Evolutionary conservation across 495 filamentous ascomycete genomes (phyloP).

Genomic region (Aspergillus homomorphus): DNA sequence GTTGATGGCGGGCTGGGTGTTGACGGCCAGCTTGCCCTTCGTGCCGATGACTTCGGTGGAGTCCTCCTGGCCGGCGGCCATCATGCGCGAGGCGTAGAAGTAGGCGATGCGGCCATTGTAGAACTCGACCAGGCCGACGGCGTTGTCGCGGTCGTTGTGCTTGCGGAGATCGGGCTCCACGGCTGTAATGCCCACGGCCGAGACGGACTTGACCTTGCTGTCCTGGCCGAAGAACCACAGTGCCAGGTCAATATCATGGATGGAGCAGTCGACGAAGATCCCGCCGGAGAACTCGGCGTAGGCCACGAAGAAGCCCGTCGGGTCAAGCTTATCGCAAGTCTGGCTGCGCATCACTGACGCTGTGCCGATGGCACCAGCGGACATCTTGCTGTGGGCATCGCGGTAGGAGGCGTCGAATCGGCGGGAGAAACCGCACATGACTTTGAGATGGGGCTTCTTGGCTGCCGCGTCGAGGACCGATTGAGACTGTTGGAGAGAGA

Average conservation of each 20-base stretch:
- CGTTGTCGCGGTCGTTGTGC: slow-evolving; percentile 61
- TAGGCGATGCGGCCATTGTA: slow-evolving; percentile 59
- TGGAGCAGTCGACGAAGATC: slow-evolving; percentile 60
- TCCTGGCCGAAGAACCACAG: slow-evolving; percentile 57
- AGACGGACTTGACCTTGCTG: slow-evolving; percentile 47
- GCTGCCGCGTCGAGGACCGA: slow-evolving; percentile 49
- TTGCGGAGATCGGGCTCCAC: slow-evolving; percentile 58
- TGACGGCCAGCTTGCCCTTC: slow-evolving; percentile 56
- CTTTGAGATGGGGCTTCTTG: slow-evolving; percentile 50
- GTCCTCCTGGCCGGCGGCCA: slow-evolving; percentile 63
- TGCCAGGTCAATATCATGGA: slow-evolving; percentile 58
- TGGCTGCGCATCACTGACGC: slow-evolving; percentile 54
- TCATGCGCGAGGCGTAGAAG: slow-evolving; percentile 59
- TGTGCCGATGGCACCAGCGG: slow-evolving; percentile 46
- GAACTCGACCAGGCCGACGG: slow-evolving; percentile 62
- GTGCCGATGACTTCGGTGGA: slow-evolving; percentile 64
- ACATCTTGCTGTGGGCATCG: slow-evolving; percentile 46
- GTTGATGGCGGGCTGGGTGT: slow-evolving; percentile 49
- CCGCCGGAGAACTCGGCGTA: slow-evolving; percentile 56
- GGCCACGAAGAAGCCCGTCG: slow-evolving; percentile 53
- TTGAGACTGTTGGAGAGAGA: slow-evolving; percentile 40
- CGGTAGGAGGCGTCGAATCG: slow-evolving; percentile 57
- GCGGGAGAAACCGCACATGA: slow-evolving; percentile 59
- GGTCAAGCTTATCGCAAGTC: slow-evolving; percentile 57
- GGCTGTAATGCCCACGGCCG: slow-evolving; percentile 55